Conservation (phyloP, 2,329 filamentous ascomycete genomes). For the Cladophialophora immunda region DNA sequence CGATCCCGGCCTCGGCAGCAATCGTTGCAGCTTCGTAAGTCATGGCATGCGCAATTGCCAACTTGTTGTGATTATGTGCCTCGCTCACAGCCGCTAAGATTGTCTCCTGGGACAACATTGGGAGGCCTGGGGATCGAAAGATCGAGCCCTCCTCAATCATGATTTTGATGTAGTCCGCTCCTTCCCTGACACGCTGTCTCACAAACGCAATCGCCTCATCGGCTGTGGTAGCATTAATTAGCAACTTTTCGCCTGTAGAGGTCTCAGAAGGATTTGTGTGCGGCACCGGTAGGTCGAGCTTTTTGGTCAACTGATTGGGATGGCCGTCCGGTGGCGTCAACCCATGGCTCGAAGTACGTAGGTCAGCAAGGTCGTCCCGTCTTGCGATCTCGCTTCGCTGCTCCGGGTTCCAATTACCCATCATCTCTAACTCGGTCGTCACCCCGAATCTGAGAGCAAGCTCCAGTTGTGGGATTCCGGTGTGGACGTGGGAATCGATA, state of each 20-base stretch:
- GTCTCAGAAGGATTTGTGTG: neutral
- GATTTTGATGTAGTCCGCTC: constrained; percentile 16
- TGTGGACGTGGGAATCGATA: constrained; percentile 41
- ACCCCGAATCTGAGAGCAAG: constrained; percentile 30
- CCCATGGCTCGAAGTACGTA: constrained; percentile 7
- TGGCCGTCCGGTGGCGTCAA: neutral
- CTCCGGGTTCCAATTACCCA: constrained; percentile 26
- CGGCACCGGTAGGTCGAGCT: neutral
- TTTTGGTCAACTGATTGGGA: constrained; percentile 1
- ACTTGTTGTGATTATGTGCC: neutral
- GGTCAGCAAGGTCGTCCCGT: constrained; percentile 6
- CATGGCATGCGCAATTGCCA: constrained; percentile 13
- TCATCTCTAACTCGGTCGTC: constrained; percentile 40
- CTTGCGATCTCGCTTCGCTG: neutral
- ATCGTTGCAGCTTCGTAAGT: neutral
- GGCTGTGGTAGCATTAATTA: neutral
- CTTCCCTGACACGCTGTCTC: neutral
- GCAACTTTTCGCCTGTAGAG: neutral
- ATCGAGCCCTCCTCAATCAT: constrained; percentile 1
- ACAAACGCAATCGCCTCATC: constrained; percentile 2
- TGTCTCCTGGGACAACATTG: neutral
- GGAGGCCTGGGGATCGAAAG: neutral
- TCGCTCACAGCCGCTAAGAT: neutral
- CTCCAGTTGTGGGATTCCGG: constrained; percentile 12
- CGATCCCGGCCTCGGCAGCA: neutral